These are phyloP conservation scores for Dipteronia sinensis DNA, from an alignment of 345 rosid species.

Conservation along the genomic window DNA sequence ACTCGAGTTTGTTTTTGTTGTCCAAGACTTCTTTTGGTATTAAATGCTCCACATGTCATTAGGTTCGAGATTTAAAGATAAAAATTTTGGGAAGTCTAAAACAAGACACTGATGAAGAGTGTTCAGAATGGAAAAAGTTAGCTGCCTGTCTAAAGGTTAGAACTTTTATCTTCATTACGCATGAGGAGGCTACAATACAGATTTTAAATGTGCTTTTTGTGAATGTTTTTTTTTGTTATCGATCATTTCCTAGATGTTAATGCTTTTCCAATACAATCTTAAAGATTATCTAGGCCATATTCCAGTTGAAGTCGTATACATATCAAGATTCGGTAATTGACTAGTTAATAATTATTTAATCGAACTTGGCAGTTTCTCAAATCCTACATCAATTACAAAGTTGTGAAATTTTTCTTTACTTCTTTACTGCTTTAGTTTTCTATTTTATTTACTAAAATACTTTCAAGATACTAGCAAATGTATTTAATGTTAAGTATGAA, in stretches of 20 bases:
- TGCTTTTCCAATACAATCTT: background rate
- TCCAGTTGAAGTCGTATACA: background rate
- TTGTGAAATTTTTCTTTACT: background rate
- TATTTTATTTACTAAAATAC: background rate
- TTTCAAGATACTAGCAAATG: background rate
- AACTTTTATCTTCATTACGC: background rate
- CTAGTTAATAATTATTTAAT: background rate
- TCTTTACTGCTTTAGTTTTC: background rate
- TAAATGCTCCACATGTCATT: constrained; percentile 28
- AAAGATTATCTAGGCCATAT: background rate
- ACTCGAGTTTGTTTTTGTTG: constrained; percentile 6
- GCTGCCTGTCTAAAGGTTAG: constrained; percentile 48
- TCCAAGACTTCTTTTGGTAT: background rate
- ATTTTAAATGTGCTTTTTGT: background rate
- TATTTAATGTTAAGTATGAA: background rate
- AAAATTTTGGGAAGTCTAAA: constrained; percentile 73
- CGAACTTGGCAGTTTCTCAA: background rate
- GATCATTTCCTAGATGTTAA: background rate
- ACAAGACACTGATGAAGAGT: constrained; percentile 76
- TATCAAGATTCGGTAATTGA: background rate
- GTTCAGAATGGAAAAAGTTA: constrained; percentile 75
- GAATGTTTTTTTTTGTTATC: background rate
- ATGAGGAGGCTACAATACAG: constrained; percentile 1
- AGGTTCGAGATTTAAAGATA: constrained; percentile 90
- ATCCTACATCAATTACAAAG: background rate